These are phyloP conservation scores for Luzula sylvatica DNA, from an alignment of 176 grass and related monocot genomes.

Conservation along the genomic window DNA sequence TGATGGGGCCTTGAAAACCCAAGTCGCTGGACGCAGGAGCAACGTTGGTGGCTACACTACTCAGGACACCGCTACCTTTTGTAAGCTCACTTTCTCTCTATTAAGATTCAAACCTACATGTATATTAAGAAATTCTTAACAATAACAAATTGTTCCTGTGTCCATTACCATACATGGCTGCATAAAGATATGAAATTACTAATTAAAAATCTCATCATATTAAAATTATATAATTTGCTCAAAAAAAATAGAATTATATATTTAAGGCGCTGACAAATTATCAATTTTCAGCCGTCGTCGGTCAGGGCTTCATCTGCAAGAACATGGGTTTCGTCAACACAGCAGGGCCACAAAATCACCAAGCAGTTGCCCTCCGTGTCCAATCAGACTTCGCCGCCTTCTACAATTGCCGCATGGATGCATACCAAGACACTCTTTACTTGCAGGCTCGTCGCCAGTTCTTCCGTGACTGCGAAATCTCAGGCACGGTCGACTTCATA, in stretches of 20 bases:
- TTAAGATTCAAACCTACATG: too few relatives aligned
- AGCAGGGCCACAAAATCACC: slow-evolving; percentile 39
- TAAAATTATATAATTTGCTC: too few relatives aligned
- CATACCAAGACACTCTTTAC: slow-evolving; percentile 72
- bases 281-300: slow-evolving; percentile 38
- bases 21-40: slow-evolving; percentile 50
- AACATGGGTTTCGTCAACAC: slow-evolving; percentile 76
- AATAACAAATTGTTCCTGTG: too few relatives aligned
- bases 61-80: slow-evolving; percentile 44
- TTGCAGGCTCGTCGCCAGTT: slow-evolving; percentile 77
- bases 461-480: slow-evolving; percentile 66
- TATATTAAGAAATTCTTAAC: too few relatives aligned
- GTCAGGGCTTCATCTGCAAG: slow-evolving; percentile 53
- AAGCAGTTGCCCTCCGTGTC: slow-evolving; percentile 73
- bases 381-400: slow-evolving; percentile 43
- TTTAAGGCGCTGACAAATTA: too few relatives aligned
- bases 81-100: slow-evolving; percentile 23
- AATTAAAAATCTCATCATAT: too few relatives aligned
- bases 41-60: slow-evolving; percentile 45
- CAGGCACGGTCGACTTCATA: slow-evolving; percentile 69
- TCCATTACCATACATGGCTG: too few relatives aligned
- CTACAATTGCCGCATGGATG: slow-evolving; percentile 49
- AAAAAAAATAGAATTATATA: too few relatives aligned
- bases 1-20: slow-evolving; percentile 50
- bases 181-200: too few relatives aligned